These are phyloP conservation scores for Medakamo hakoo DNA, from an alignment of 139 green algal genomes.

Conservation along the genomic window DNA sequence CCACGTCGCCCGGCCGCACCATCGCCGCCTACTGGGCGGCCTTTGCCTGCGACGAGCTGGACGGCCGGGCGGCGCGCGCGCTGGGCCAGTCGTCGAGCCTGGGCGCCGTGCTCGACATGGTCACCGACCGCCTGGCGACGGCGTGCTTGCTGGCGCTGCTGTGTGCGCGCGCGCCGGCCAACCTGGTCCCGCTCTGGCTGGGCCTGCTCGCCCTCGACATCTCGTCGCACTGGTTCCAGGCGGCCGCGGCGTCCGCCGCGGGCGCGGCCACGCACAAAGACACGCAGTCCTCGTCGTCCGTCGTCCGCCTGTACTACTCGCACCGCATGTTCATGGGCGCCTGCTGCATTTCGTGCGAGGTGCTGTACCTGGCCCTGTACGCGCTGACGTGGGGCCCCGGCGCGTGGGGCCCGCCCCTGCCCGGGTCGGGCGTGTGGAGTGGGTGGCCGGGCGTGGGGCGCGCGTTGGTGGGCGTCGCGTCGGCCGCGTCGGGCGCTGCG, in stretches of 20 bases:
- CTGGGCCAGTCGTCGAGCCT: constrained; percentile 73
- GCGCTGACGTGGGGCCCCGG: not conserved
- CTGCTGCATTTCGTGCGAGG: constrained; percentile 80
- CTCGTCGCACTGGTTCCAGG: constrained; percentile 83
- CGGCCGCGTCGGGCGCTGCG: not conserved
- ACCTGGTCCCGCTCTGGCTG: constrained; percentile 31
- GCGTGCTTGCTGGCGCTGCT: constrained; percentile 69
- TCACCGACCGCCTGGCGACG: constrained; percentile 86
- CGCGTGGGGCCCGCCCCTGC: no score
- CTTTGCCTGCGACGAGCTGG: constrained; percentile 88
- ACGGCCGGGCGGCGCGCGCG: constrained; percentile 69
- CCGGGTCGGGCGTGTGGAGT: not conserved
- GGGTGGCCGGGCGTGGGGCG: not conserved
- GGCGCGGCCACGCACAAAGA: constrained; percentile 68
- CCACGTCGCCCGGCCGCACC: constrained; percentile 24
- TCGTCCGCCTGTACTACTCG: constrained; percentile 83
- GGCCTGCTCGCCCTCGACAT: constrained; percentile 80
- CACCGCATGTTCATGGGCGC: constrained; percentile 90
- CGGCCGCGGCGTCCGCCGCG: constrained; percentile 54
- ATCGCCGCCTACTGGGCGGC: constrained; percentile 42
- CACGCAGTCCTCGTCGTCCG: constrained; percentile 28
- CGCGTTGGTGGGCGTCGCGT: not conserved
- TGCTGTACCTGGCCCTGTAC: constrained; percentile 12
- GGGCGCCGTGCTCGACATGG: constrained; percentile 91
- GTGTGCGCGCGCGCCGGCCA: constrained; percentile 32